Evolutionary conservation across 805 yeast species (phyloP).

Genomic region (Candida chauliodis): DNA sequence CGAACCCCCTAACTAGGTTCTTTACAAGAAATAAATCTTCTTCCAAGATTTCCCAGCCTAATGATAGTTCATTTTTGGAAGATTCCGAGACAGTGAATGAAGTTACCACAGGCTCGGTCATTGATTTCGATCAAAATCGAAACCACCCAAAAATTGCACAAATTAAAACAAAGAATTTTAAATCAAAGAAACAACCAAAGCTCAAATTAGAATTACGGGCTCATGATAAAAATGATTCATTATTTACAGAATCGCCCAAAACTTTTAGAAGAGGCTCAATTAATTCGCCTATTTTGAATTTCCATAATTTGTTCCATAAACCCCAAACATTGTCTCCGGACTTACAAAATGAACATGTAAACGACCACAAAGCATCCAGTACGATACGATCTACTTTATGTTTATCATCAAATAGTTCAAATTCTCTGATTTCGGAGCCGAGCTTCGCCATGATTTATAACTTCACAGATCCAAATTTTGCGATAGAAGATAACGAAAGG

Average conservation of each 20-base stretch:
- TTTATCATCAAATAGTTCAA: constrained; percentile 33
- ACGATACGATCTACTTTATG: constrained; percentile 18
- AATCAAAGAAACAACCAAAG: constrained; percentile 19
- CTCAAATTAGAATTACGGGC: constrained; percentile 25
- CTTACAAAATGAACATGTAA: constrained; percentile 8
- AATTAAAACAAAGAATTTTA: constrained; percentile 12
- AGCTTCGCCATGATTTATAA: constrained; percentile 29
- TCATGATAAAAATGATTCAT: constrained; percentile 20
- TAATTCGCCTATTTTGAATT: constrained; percentile 28
- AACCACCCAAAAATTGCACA: neutral
- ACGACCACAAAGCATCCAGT: neutral
- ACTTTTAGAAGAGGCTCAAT: constrained; percentile 20
- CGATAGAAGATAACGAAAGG: constrained; percentile 22
- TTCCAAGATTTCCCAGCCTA: no score
- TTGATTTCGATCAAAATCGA: no score
- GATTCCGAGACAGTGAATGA: no score
- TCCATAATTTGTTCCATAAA: constrained; percentile 33
- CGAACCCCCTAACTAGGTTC: constrained; percentile 27
- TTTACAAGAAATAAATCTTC: constrained; percentile 28
- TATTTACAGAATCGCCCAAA: constrained; percentile 12
- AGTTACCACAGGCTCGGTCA: no score
- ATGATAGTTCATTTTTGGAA: no score
- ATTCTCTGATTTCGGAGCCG: constrained; percentile 27
- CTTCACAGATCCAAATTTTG: constrained; percentile 30
- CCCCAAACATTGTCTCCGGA: constrained; percentile 15